A percentile compares a stretch with the other conserved stretches of the same genome.
Conservation (phyloP, 768 basidiomycete genomes). For the Leucocoprinus birnbaumii region DNA sequence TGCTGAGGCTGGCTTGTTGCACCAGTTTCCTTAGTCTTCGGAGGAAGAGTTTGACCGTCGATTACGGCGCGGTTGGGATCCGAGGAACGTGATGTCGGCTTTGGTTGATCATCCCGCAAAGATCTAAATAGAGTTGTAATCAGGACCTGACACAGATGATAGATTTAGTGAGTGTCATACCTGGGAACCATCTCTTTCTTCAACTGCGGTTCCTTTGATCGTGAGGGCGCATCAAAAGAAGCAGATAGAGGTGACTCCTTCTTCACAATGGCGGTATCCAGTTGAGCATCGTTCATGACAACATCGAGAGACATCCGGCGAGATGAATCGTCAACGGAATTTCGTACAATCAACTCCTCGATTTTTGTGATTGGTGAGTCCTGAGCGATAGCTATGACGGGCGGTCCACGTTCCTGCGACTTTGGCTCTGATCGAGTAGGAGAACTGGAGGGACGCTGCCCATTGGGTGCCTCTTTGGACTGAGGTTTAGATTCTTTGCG, state of each 20-base stretch:
- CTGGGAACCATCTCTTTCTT: not conserved
- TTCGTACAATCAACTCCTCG: not conserved
- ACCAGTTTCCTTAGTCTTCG: not conserved
- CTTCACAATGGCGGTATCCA: not conserved
- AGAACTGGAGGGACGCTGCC: not conserved
- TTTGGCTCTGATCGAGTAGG: not conserved
- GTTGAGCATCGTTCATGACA: slow-evolving; percentile 3
- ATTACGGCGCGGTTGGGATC: not conserved
- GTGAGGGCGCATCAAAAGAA: not conserved
- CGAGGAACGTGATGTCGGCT: not conserved
- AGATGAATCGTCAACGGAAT: not conserved
- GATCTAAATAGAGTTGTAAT: not conserved
- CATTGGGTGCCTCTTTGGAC: not conserved
- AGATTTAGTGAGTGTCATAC: not conserved
- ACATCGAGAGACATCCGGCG: slow-evolving; percentile 8
- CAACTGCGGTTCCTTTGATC: not conserved
- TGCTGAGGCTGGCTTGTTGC: slow-evolving; percentile 24
- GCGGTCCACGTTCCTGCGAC: not conserved
- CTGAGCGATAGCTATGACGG: not conserved
- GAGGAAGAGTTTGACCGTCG: not conserved
- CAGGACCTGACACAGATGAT: not conserved
- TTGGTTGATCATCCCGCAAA: not conserved
- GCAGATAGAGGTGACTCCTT: slow-evolving; percentile 1
- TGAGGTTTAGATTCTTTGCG: slow-evolving; percentile 1
- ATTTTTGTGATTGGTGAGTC: not conserved